Conservation (phyloP, 2,329 filamentous ascomycete species). For the Sporothrix variecibatus region DNA sequence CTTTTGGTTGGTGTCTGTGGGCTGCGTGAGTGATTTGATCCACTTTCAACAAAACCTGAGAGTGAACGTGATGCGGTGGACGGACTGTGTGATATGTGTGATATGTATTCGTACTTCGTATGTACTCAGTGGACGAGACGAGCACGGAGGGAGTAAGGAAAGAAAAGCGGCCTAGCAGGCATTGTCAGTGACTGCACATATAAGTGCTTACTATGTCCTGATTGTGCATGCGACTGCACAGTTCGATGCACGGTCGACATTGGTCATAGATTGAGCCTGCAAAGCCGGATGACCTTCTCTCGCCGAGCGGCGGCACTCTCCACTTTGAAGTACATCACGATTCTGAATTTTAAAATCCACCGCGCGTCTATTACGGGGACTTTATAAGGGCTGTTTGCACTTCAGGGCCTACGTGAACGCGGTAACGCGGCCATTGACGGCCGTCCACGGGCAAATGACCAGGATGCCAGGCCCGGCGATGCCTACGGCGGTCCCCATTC, state of each 20-base stretch:
- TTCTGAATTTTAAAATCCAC: no score
- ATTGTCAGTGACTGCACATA: no score
- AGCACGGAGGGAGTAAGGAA: neutral
- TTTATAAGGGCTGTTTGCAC: neutral
- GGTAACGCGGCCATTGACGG: neutral
- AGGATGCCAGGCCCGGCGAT: conserved; percentile 1
- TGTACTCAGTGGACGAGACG: no score
- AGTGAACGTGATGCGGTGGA: neutral
- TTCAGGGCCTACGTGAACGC: neutral
- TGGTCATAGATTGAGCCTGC: no score
- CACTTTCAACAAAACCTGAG: neutral
- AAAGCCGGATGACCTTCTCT: no score
- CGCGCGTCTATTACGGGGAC: neutral
- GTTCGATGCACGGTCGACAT: no score
- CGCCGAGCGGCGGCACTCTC: no score
- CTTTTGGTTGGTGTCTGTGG: neutral
- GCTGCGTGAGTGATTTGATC: neutral
- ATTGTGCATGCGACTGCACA: no score
- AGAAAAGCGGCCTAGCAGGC: neutral
- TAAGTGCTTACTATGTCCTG: no score
- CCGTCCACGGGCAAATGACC: neutral
- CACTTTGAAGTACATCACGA: no score
- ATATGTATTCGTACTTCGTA: no score
- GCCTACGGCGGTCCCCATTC: neutral
- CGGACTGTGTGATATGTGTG: no score